A percentile compares a stretch with the other conserved stretches of the same genome.
These are phyloP conservation scores for Shiraia bambusicola DNA, from an alignment of 2,329 filamentous ascomycete genomes.

Conservation along the genomic window DNA sequence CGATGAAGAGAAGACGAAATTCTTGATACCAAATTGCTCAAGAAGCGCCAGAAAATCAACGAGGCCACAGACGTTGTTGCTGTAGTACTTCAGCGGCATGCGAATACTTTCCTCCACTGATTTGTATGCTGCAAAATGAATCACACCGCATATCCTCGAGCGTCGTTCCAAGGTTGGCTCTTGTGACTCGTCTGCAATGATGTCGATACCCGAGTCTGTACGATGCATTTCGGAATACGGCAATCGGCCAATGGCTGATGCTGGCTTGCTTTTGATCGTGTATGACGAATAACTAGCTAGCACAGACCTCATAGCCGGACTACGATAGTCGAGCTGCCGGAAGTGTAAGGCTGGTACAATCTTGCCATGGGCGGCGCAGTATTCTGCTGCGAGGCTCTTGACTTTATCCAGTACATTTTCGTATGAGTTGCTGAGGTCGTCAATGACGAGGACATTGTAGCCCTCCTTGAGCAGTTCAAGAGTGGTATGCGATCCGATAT, in stretches of 20 bases:
- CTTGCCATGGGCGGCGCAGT: conserved; percentile 44
- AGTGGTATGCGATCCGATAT: conserved; percentile 59
- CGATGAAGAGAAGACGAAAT: conserved; percentile 68
- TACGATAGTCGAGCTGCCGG: conserved; percentile 53
- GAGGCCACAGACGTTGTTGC: conserved; percentile 67
- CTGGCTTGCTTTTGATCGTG: conserved; percentile 21
- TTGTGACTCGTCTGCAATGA: conserved; percentile 26
- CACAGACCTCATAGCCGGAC: conserved; percentile 45
- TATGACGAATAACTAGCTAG: conserved; percentile 47
- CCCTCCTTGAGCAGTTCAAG: conserved; percentile 57
- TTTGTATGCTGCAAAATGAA: conserved; percentile 70
- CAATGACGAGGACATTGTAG: conserved; percentile 54
- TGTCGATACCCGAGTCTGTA: conserved; percentile 38
- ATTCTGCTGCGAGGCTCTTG: conserved; percentile 37
- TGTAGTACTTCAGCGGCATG: conserved; percentile 64
- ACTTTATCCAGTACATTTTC: conserved; percentile 43
- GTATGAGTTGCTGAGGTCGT: conserved; percentile 51
- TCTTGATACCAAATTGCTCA: conserved; percentile 62
- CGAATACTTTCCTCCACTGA: conserved; percentile 65
- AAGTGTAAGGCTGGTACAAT: conserved; percentile 50
- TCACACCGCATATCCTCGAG: conserved; percentile 63
- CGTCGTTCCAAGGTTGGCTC: conserved; percentile 27
- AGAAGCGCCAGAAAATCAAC: conserved; percentile 61
- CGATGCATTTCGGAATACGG: conserved; percentile 32
- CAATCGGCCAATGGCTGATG: conserved; percentile 17